These are phyloP conservation scores for Cronartium quercuum DNA, from an alignment of 1,284 basidiomycete species.

Conservation along the genomic window DNA sequence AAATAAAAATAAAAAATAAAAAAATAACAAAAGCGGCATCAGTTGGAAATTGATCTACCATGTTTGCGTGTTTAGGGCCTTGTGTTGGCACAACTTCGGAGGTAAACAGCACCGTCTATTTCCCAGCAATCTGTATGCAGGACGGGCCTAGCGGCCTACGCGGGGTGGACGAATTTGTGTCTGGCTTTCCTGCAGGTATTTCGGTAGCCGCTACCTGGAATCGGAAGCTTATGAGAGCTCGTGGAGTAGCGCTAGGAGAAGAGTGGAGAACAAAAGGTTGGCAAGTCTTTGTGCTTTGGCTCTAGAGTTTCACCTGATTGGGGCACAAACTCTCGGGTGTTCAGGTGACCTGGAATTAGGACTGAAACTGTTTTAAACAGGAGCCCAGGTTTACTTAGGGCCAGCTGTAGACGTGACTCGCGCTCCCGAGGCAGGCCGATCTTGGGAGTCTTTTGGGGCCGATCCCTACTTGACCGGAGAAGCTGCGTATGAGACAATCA, in stretches of 20 bases:
- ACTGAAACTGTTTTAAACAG: neutral
- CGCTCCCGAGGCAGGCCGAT: slow-evolving; percentile 44
- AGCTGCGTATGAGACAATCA: slow-evolving; percentile 43
- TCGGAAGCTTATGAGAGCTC: slow-evolving; percentile 41
- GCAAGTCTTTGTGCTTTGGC: too few relatives aligned
- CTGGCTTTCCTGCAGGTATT: slow-evolving; percentile 46
- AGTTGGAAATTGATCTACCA: too few relatives aligned
- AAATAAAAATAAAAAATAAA: too few relatives aligned
- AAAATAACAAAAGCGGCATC: too few relatives aligned
- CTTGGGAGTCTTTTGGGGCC: slow-evolving; percentile 42
- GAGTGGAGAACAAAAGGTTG: slow-evolving; percentile 43
- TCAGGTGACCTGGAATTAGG: neutral
- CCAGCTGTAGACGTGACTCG: slow-evolving; percentile 44
- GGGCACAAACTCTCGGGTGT: slow-evolving; percentile 9
- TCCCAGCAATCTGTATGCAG: slow-evolving; percentile 46
- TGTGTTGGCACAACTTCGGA: neutral
- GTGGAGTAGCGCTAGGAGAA: slow-evolving; percentile 43
- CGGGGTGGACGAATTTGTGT: slow-evolving; percentile 42
- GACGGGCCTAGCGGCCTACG: slow-evolving; percentile 46
- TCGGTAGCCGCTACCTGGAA: slow-evolving; percentile 46
- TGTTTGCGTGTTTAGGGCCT: neutral
- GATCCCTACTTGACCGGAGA: slow-evolving; percentile 46
- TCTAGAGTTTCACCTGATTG: slow-evolving; percentile 41
- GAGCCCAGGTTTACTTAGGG: slow-evolving; percentile 41
- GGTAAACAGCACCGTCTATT: slow-evolving; percentile 40